Evolutionary conservation across 2,329 filamentous ascomycete species (phyloP), one percentile per base, ranked within the genome.

Genomic region (Nemania sp.): DNA sequence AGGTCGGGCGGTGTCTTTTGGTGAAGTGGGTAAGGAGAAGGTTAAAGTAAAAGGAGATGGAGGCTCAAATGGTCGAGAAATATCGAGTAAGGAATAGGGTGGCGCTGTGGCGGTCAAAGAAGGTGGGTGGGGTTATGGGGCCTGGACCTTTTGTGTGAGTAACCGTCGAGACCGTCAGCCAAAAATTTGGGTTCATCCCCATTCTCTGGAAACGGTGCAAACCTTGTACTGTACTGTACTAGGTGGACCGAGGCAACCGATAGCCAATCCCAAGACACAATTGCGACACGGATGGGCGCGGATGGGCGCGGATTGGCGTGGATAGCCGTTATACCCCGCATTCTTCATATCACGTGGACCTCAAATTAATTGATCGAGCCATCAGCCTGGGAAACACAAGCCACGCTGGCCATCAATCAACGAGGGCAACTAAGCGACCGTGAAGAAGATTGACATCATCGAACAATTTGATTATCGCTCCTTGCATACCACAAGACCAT

Each of bases 31-130:
- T 15, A 54, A 3, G 45, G 52, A 45, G 47, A 54, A 38, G 43
- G 38, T 45, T 26, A 53, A 52, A 26, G 32, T n/a, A 51, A 62
- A 24, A 26, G 7, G 43, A 52, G 27, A 45, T 45, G 55, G 66
- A 63, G 63, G 69, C 67, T 67, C 67, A 69, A 69, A 60, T 54
- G 38, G 43, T 38, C 2, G 1, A 47, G 45, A 52, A 29, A 64
- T 35, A 57, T 24, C 29, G n/a, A n/a, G n/a, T n/a, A 38, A 45
- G 54, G 29, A 55, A 62, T 27, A 24, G 26, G 26, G 24, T 18
- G 63, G 69, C 69, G 69, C 67, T 70, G 58, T 64, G 69, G 69
- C 69, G 69, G 69, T 70, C 66, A 71, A 58, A 52, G 29, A 51
- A 59, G 38, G 49, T 52, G 49, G 49, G n/a, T n/a, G n/a, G n/a